phyloP scores from a whole-genome alignment of 164 flowering plant genomes.

The Magnolia kwangsiensis region DNA sequence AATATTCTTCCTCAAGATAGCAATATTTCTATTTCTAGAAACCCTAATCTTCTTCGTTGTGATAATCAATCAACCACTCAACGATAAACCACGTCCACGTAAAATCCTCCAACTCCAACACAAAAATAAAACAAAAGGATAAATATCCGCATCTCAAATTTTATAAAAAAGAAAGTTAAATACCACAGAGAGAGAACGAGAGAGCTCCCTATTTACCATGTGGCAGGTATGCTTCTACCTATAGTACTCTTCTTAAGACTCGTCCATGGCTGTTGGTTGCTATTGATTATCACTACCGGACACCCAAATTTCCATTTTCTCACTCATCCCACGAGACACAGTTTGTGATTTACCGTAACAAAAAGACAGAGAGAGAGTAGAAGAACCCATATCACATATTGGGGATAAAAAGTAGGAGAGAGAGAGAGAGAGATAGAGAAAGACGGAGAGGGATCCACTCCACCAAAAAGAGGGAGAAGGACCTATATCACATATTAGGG shows the following conservation, averaged over 20 bases:
- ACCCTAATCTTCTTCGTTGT: slow-evolving; percentile 10
- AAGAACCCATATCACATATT: slow-evolving; percentile 1
- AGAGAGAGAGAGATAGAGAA: background rate
- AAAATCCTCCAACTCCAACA: background rate
- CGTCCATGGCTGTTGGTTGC: no score
- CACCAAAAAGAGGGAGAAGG: background rate
- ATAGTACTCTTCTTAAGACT: no score
- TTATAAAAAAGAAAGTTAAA: no score
- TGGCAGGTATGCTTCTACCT: background rate
- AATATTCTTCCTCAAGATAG: background rate
- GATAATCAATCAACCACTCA: background rate
- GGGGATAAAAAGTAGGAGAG: no score
- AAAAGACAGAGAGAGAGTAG: background rate
- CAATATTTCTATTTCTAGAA: slow-evolving; percentile 6
- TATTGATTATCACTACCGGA: no score
- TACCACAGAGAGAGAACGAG: background rate
- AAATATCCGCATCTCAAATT: background rate
- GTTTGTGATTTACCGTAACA: no score
- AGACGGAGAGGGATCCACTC: background rate
- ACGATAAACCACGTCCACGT: background rate
- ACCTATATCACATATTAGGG: background rate
- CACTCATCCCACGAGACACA: no score
- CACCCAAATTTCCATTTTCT: no score
- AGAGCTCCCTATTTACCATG: background rate
- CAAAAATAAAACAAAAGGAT: background rate